Conservation (phyloP, 176 grass and related monocot species). For the Lolium perenne region DNA sequence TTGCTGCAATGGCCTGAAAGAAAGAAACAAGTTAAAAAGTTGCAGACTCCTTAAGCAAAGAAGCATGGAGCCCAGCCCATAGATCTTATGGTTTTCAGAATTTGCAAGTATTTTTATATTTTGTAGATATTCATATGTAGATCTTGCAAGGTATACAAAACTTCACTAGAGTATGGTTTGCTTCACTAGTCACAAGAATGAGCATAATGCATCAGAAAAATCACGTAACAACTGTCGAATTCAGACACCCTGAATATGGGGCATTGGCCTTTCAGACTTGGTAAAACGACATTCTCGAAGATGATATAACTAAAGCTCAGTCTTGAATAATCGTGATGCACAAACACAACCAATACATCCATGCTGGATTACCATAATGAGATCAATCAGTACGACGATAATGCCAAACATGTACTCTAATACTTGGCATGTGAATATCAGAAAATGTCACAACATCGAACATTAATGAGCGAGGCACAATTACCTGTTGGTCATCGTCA, state of each 20-base stretch:
- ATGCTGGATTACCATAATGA: neutral
- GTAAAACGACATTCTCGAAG: neutral
- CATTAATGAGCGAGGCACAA: constrained; percentile 5
- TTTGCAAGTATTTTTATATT: neutral
- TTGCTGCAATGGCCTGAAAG: constrained; percentile 90
- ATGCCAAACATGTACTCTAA: constrained; percentile 21
- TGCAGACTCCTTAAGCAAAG: constrained; percentile 16
- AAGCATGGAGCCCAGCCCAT: constrained; percentile 26
- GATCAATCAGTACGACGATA: neutral
- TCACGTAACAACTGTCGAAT: constrained; percentile 13
- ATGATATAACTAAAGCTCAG: constrained; percentile 9
- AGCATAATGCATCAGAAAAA: constrained; percentile 15
- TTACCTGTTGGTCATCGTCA: constrained; percentile 98
- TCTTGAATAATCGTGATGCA: constrained; percentile 20
- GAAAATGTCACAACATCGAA: neutral
- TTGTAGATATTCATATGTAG: constrained; percentile 3
- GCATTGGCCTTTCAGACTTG: constrained; percentile 20
- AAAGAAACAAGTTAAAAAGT: constrained; percentile 16
- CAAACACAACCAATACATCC: constrained; percentile 26
- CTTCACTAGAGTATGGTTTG: constrained; percentile 5
- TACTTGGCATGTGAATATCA: constrained; percentile 35
- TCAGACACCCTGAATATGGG: neutral
- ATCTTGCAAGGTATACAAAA: constrained; percentile 27
- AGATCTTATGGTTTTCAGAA: constrained; percentile 32
- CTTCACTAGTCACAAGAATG: constrained; percentile 38